phyloP scores from a whole-genome alignment of 768 basidiomycete species.

The Leucocoprinus leucothites region DNA sequence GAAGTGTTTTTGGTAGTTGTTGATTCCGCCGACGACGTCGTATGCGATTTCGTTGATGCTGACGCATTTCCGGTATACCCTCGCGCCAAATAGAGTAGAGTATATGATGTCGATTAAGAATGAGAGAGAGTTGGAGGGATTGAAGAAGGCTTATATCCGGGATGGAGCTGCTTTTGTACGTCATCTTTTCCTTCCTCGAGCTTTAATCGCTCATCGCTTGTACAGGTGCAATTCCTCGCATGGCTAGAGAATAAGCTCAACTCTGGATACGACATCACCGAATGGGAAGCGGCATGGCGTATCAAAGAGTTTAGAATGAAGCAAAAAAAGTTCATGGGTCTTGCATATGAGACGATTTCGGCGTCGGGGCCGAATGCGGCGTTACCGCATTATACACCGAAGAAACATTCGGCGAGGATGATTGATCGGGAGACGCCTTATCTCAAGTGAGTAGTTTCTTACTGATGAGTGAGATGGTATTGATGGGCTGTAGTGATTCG shows the following conservation, averaged over 20 bases:
- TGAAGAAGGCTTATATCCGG: slow-evolving; percentile 80
- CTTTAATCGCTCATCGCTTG: slow-evolving; percentile 1
- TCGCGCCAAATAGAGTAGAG: slow-evolving; percentile 68
- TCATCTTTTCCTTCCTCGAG: slow-evolving; percentile 19
- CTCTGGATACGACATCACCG: slow-evolving; percentile 80
- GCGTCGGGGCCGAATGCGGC: slow-evolving; percentile 92
- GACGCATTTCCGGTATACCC: slow-evolving; percentile 77
- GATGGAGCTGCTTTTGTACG: slow-evolving; percentile 85
- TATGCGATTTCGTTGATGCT: slow-evolving; percentile 86
- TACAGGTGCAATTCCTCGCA: slow-evolving; percentile 75
- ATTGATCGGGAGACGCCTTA: slow-evolving; percentile 83
- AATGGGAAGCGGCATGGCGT: slow-evolving; percentile 88
- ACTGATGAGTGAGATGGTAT: neutral
- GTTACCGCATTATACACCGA: slow-evolving; percentile 88
- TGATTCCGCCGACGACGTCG: slow-evolving; percentile 71
- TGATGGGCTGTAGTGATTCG: slow-evolving; percentile 63
- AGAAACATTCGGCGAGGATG: slow-evolving; percentile 60
- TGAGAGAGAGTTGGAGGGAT: slow-evolving; percentile 75
- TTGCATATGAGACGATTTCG: slow-evolving; percentile 88
- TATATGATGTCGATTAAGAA: slow-evolving; percentile 89
- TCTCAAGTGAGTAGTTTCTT: slow-evolving; percentile 63
- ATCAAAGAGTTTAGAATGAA: slow-evolving; percentile 73
- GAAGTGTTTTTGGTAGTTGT: slow-evolving; percentile 37
- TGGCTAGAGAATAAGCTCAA: slow-evolving; percentile 84
- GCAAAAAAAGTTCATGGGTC: slow-evolving; percentile 74